Evolutionary conservation across 2,329 filamentous ascomycete genomes (phyloP), one percentile per base, ranked within the genome.

Genomic region (Parastagonospora avenae): DNA sequence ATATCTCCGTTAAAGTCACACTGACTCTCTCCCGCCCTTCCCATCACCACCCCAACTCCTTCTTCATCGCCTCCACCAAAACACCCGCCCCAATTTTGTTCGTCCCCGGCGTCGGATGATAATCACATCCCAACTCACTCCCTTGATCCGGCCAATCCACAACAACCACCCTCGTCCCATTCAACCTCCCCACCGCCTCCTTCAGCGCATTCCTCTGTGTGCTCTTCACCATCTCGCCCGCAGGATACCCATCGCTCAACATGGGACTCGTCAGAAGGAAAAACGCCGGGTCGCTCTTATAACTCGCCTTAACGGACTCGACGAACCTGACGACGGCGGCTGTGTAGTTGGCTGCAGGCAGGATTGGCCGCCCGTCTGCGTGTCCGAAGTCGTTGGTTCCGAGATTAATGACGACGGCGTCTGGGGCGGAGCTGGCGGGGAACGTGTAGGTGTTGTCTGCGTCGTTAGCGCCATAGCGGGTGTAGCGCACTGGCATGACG

Each of bases 351-450:
- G 50, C 16, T 0, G 38, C 44, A 6, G 50, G 50, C 3, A 64
- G 53, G 1, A 46, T 45, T 1, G 42, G 48, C 11, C 64, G 62
- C 8, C 53, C 44, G 14, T 52, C 51, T 27, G 49, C 51, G 56
- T 77, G 77, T 36, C 67, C 65, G 52, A 76, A 78, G 59, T 78
- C 76, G 50, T 78, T 79, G 37, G 76, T 79, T 29, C 76, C 76
- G 0, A 79, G 71, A 50, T 76, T 77, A 54, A 79, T 74, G 14
- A 79, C 76, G 0, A 79, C 72, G 11, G 68, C 72, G 36, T 77
- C 68, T 10, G 71, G 68, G 5, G 37, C 60, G 37, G 47, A 55
- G 45, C 67, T 27, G n/a, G 52, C 48, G 36, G 74, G 71, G 50
- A 77, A 78, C 1, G 70, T 62, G 59, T 77, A 78, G 44, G 63